phyloP scores from a whole-genome alignment of 176 grass and related monocot species.

The Puccinellia tenuiflora region DNA sequence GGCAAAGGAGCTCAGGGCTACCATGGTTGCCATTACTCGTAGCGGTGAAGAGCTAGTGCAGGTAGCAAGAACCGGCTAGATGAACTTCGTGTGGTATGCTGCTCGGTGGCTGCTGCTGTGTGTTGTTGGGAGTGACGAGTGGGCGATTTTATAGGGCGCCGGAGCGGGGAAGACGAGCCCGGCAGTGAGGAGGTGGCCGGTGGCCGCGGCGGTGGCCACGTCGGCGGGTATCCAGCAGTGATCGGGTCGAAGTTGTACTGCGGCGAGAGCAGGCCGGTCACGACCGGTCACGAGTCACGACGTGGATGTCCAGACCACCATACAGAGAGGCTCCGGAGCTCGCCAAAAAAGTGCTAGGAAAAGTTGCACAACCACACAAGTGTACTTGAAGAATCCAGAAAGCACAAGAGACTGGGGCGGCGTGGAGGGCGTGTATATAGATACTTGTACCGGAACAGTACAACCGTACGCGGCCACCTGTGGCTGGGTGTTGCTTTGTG shows the following conservation, averaged over 20 bases:
- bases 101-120: not conserved
- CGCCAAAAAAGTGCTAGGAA: not conserved
- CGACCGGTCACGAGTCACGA: not conserved
- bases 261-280: too few species aligned
- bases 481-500: too few species aligned
- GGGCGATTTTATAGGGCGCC: not conserved
- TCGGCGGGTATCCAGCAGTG: not conserved
- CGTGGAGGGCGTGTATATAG: too few species aligned
- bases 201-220: constrained; percentile 1
- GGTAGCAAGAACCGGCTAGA: too few species aligned
- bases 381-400: not conserved
- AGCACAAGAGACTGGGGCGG: not conserved
- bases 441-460: too few species aligned
- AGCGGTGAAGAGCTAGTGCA: too few species aligned
- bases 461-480: too few species aligned
- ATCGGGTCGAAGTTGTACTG: not conserved
- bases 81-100: too few species aligned
- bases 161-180: not conserved
- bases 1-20: not conserved
- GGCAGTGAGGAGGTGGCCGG: not conserved
- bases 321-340: not conserved
- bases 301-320: constrained; percentile 9
- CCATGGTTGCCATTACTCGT: not conserved
- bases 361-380: not conserved
- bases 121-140: not conserved